These are phyloP conservation scores for Rauvolfia tetraphylla DNA, from an alignment of 257 asterid species.

Conservation along the genomic window DNA sequence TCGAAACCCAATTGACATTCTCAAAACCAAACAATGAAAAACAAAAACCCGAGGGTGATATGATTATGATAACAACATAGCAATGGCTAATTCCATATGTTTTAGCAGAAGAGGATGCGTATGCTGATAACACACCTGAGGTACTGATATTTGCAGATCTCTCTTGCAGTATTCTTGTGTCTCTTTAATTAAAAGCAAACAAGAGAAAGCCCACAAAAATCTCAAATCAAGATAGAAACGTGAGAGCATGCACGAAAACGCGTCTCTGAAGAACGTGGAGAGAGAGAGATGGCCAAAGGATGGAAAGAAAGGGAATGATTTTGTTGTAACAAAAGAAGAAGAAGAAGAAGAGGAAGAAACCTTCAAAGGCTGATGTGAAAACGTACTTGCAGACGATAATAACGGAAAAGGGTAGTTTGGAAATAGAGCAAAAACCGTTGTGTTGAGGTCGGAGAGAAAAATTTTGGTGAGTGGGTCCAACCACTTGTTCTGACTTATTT, in stretches of 20 bases:
- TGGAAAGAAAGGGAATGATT: not conserved
- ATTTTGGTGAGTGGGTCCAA: not conserved
- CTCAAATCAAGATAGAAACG: conserved; percentile 15
- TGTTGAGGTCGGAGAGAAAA: conserved; percentile 23
- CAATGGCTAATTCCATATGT: not conserved
- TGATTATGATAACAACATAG: not conserved
- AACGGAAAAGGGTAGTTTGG: conserved; percentile 24
- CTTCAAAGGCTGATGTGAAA: not conserved
- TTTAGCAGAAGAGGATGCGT: not conserved
- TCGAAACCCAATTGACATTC: not conserved
- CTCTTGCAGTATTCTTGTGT: conserved; percentile 13
- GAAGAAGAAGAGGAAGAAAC: not conserved
- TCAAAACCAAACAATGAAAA: not conserved
- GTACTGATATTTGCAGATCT: conserved; percentile 16
- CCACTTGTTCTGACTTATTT: conserved; percentile 5
- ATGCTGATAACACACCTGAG: not conserved
- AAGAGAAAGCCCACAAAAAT: not conserved
- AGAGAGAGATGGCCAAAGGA: not conserved
- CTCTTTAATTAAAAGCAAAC: not conserved
- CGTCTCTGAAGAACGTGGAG: conserved; percentile 2
- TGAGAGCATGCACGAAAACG: conserved; percentile 17
- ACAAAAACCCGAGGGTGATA: not conserved
- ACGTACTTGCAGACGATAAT: conserved; percentile 12
- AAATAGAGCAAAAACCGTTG: conserved; percentile 18
- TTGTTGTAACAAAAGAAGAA: not conserved